Base-by-base conservation (phyloP, 2,329 filamentous ascomycete species). In the Zymoseptoria ardabiliae region DNA sequence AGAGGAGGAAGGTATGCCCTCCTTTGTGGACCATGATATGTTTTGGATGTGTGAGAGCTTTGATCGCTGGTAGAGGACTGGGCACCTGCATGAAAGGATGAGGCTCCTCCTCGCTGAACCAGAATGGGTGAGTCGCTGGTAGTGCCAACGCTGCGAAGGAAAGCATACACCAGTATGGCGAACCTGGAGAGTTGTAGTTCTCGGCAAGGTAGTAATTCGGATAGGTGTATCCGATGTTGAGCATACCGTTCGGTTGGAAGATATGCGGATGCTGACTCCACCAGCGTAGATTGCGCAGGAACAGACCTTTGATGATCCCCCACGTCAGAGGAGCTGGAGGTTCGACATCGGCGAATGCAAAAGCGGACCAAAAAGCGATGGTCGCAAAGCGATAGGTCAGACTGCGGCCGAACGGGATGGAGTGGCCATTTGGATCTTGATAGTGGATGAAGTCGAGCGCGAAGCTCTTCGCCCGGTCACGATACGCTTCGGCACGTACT, bases 351-450 rank as follows among this genome's bases (percentile, higher is more conserved):
- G 88, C 88, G 67, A 90, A 91, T 1, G 87, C 89, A 25, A 91
- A 75, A 0, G 88, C 86, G 11, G 87, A 86, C 89, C 89, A 92
- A 75, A 92, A 92, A 0, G 85, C 88, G n/a, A 87, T 85, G 85
- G 91, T 91, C 54, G 88, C 89, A 72, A 91, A 92, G n/a, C 89
- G 83, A 71, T 93, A 93, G 6, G 87, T 89, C 54, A 92, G 81
- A 56, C 86, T 90, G 53, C 89, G 82, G 3, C 89, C 89, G 65
- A 91, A 93, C 0, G 89, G 89, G 55, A 91, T 88, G 1, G 87
- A 81, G 22, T 87, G 80, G 70, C 81, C 89, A 70, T 89, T 81
- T 8, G 84, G 79, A 67, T 90, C 88, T 62, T 89, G 91, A 72
- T 91, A 92, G 74, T 91, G 86, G 3, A 86, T 81, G 63, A 91